Base-by-base conservation (phyloP, 306 rosid genomes). In the Cucurbita ficifolia region DNA sequence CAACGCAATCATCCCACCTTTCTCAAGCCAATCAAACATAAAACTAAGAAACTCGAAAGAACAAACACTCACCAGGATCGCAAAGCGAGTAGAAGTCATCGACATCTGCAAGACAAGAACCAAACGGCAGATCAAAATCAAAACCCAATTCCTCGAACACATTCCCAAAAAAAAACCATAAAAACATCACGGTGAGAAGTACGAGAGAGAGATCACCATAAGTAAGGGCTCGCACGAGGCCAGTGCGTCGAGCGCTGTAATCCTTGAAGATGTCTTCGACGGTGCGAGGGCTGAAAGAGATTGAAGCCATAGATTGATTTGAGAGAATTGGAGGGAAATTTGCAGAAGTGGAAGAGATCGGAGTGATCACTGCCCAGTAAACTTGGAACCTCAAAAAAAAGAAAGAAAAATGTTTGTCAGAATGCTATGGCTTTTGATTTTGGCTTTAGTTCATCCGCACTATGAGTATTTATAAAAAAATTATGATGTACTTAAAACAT, bases 241-340 rank as follows among this genome's bases (percentile, higher is more conserved):
- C 88, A 1, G 77, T 36, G 61, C 85, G 83, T 38, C 92, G 85
- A 65, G 88, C 88, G 61, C 74, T 73, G 81, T 74, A 88, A 81
- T 86, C 92, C 80, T 82, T 86, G 84, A 84, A 88, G 84, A 86
- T 88, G 38, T 82, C 90, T 73, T 88, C 90, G 16, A 86, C 88
- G 61, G 86, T 21, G 67, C 84, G 83, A 77, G 87, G 86, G 73
- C 82, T 82, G 24, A 80, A 49, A 54, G 81, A 57, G 24, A 78
- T 70, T 29, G 83, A 79, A 76, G 83, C 83, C 85, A 79, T 79
- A 17, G 35, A 51, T 17, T 19, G 13, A 39, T 9, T 11, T 11
- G 45, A 74, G 50, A 4, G 24, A 70, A 50, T 3, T 48, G 29
- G 8, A 8, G 10, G 58, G 45, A 49, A 29, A 48, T 46, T 70